Percentiles rank a stretch among this genome's conserved stretches.
Conservation (phyloP, 139 green algal species). For the Chlamydomonas applanata region DNA sequence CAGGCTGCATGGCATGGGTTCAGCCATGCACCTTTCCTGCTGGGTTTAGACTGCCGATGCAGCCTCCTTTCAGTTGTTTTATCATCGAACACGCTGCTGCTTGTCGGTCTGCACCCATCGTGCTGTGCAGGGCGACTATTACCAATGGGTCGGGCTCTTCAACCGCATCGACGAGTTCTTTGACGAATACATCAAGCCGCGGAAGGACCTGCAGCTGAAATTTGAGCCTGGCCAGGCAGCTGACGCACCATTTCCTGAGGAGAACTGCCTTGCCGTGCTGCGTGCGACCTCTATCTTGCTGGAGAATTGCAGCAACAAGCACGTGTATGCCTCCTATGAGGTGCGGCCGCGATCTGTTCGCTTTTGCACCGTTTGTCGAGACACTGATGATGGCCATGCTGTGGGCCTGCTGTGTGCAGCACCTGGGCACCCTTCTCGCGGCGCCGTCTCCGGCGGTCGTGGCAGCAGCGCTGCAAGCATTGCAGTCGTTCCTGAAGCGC, state of each 20-base stretch:
- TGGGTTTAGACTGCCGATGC: neutral
- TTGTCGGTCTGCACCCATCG: neutral
- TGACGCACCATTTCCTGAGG: slow-evolving; percentile 56
- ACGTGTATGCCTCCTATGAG: slow-evolving; percentile 87
- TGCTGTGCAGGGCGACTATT: slow-evolving; percentile 80
- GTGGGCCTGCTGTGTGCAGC: slow-evolving; percentile 45
- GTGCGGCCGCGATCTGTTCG: slow-evolving; percentile 36
- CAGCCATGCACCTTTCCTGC: too few relatives aligned
- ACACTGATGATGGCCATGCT: neutral
- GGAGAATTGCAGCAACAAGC: slow-evolving; percentile 91
- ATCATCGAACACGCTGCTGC: too few relatives aligned
- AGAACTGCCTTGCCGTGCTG: slow-evolving; percentile 65
- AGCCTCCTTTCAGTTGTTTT: neutral
- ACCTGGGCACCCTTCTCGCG: slow-evolving; percentile 73
- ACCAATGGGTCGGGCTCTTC: slow-evolving; percentile 85
- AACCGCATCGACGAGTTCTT: slow-evolving; percentile 86
- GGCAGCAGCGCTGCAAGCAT: slow-evolving; percentile 56
- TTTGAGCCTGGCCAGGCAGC: neutral
- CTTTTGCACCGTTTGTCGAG: neutral
- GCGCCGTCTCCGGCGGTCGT: slow-evolving; percentile 65
- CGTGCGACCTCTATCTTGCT: slow-evolving; percentile 70
- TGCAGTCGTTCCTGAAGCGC: slow-evolving; percentile 77
- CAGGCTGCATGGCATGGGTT: neutral
- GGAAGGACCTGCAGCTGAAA: slow-evolving; percentile 66
- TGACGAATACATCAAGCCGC: slow-evolving; percentile 56